Conservation (phyloP, 305 asterid species). For the Andrographis paniculata region DNA sequence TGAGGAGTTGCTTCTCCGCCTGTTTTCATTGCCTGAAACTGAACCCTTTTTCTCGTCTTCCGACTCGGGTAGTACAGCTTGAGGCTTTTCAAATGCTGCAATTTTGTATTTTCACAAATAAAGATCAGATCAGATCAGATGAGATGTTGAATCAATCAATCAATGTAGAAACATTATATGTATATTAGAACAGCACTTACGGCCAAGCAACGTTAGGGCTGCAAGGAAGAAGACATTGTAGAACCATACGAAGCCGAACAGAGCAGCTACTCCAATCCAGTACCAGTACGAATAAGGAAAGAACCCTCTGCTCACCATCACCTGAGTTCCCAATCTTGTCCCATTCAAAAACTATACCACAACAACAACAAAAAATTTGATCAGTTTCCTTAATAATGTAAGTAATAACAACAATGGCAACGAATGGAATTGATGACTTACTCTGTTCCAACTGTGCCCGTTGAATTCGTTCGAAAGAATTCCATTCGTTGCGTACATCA, state of each 20-base stretch:
- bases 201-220: constrained; percentile 37
- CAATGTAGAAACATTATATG: too few species aligned
- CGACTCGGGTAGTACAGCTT: constrained; percentile 43
- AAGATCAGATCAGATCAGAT: too few species aligned
- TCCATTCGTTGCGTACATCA: constrained; percentile 68
- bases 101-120: neutral
- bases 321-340: constrained; percentile 35
- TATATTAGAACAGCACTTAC: constrained; percentile 33
- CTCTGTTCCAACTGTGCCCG: constrained; percentile 55
- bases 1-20: constrained; percentile 19
- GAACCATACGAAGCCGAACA: constrained; percentile 34
- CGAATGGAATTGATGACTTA: constrained; percentile 19
- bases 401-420: neutral
- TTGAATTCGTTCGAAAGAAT: constrained; percentile 58
- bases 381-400: constrained; percentile 1
- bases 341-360: constrained; percentile 22
- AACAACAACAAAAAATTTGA: neutral
- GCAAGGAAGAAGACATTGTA: constrained; percentile 30
- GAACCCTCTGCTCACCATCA: constrained; percentile 43
- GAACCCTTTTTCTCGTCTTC: constrained; percentile 19
- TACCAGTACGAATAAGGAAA: constrained; percentile 53
- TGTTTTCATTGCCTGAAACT: constrained; percentile 3
- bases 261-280: constrained; percentile 59
- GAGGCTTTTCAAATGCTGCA: constrained; percentile 55
- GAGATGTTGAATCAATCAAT: too few species aligned